Evolutionary conservation across 1,284 basidiomycete genomes (phyloP), one percentile per base, ranked within the genome.

Genomic region (Heterobasidion occidentale): DNA sequence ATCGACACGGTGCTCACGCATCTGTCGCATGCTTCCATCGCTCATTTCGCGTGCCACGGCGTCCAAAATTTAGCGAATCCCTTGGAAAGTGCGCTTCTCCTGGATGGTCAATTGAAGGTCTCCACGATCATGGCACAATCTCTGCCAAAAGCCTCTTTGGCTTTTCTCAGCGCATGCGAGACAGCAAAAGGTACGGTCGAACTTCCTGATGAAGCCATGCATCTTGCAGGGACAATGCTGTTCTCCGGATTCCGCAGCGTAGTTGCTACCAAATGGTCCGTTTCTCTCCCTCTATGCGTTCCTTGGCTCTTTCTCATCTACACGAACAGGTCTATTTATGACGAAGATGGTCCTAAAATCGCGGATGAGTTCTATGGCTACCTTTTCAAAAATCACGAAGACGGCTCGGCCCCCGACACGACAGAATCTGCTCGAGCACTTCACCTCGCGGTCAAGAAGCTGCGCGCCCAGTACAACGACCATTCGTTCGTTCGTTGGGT

Each of bases 11-110:
- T 36, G 12, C 44, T 53, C 4, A 3, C 45, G 9, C 44, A 53
- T 9, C 49, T 56, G 12, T 47, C 54, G 15, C 19, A 34, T 15
- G 49, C 42, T 15, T 56, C 54, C 9, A 52, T 56, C 49, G 48
- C 51, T 11, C 55, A 56, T 53, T 36, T 56, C 12, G 55, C 55
- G 8, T 56, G 55, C 51, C 55, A 56, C 34, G 55, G 55, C n/a
- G 20, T 52, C 0, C 55, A 56, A 27, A 33, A 56, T n/a, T 17
- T 36, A 34, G 8, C 35, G 20, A 53, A 56, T 53, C 55, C 55
- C 9, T 20, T 53, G n/a, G 27, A 50, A 9, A 56, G 55, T 47
- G 51, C 51, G 7, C 45, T 56, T 17, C 38, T 56, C 7, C 20
- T 56, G 15, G 51, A 53, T 33, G 46, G 46, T 11, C 46, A 17